A percentile compares a stretch with the other conserved stretches of the same genome.
Evolutionary conservation across 2,329 filamentous ascomycete species (phyloP).

Genomic region (Curvularia verruculosa): DNA sequence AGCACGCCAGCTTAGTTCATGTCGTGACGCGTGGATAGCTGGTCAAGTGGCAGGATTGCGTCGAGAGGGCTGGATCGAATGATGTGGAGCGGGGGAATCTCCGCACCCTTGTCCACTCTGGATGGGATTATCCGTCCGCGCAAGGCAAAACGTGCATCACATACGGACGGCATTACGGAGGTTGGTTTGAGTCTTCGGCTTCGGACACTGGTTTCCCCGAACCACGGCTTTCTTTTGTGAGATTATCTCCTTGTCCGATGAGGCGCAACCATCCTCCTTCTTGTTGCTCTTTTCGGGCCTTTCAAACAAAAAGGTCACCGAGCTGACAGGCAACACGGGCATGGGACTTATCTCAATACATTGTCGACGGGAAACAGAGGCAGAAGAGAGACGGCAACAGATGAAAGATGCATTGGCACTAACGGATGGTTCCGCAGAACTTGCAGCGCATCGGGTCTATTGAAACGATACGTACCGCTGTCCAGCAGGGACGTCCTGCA

Average conservation of each 20-base stretch:
- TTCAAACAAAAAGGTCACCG: neutral
- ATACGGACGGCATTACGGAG: slow-evolving; percentile 1
- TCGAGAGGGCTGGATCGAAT: slow-evolving; percentile 1
- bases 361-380: neutral
- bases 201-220: slow-evolving; percentile 6
- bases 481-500: slow-evolving; percentile 71
- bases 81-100: slow-evolving; percentile 13
- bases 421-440: slow-evolving; percentile 20
- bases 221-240: neutral
- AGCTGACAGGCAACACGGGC: neutral
- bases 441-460: slow-evolving; percentile 77
- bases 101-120: slow-evolving; percentile 7
- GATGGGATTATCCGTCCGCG: neutral
- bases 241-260: neutral
- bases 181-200: slow-evolving; percentile 4
- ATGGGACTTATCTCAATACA: neutral
- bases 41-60: slow-evolving; percentile 4
- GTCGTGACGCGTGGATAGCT: slow-evolving; percentile 4
- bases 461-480: slow-evolving; percentile 73
- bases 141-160: slow-evolving; percentile 4
- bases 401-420: slow-evolving; percentile 4
- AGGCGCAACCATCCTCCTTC: neutral
- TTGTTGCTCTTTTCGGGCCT: neutral
- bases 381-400: neutral
- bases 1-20: neutral